Evolutionary conservation across 768 basidiomycete species (phyloP).

Genomic region (Suillus placidus): DNA sequence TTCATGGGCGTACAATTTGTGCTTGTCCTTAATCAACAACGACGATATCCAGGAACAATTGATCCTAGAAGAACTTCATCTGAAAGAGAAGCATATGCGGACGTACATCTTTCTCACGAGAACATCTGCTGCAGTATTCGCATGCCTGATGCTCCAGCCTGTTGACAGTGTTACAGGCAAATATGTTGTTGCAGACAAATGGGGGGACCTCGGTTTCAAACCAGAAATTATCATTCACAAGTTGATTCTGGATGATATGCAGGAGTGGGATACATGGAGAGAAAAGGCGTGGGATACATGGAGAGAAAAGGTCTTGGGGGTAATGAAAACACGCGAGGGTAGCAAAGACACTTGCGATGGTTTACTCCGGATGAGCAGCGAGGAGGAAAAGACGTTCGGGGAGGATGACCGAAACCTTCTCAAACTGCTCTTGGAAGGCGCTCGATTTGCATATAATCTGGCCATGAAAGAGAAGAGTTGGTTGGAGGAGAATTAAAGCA

Average conservation of each 20-base stretch:
- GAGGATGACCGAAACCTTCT: not conserved
- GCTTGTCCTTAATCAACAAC: constrained; percentile 34
- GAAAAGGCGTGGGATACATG: constrained; percentile 9
- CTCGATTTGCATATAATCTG: not conserved
- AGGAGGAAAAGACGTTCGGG: not conserved
- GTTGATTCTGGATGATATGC: constrained; percentile 11
- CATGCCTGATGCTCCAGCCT: constrained; percentile 7
- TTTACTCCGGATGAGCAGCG: not conserved
- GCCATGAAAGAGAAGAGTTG: not conserved
- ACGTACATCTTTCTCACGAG: constrained; percentile 9
- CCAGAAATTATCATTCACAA: constrained; percentile 5
- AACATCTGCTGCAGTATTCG: constrained; percentile 10
- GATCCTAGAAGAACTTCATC: constrained; percentile 11
- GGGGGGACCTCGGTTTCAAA: not conserved
- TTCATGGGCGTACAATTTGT: constrained; percentile 36
- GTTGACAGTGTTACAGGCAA: constrained; percentile 12
- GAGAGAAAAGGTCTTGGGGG: not conserved
- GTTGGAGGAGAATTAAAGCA: not conserved
- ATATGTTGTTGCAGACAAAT: not conserved
- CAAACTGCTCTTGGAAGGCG: not conserved
- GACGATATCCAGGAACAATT: constrained; percentile 20
- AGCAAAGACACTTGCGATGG: not conserved
- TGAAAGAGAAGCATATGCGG: not conserved
- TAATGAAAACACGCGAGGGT: not conserved
- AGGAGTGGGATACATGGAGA: constrained; percentile 7